Conservation (phyloP, 2,329 filamentous ascomycete genomes). For the Diaporthe ilicicola region DNA sequence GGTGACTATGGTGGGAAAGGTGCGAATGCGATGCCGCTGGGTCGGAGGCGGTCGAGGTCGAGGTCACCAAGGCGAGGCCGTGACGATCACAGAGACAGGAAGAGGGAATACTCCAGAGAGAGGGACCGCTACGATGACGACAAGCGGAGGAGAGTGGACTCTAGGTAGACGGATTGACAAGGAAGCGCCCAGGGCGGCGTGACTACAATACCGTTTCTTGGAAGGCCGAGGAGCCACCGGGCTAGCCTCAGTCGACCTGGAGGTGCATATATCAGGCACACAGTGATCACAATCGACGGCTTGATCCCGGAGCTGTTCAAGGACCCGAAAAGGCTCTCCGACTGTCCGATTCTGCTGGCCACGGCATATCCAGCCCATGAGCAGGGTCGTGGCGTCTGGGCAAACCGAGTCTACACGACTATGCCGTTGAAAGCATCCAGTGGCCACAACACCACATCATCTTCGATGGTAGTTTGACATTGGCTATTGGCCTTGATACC, state of each 20-base stretch:
- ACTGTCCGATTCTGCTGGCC: not conserved
- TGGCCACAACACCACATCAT: not conserved
- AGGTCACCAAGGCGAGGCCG: constrained; percentile 59
- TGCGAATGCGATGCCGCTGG: constrained; percentile 76
- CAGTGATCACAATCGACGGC: not conserved
- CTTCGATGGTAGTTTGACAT: not conserved
- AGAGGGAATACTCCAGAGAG: constrained; percentile 66
- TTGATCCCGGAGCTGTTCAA: not conserved
- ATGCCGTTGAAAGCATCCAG: not conserved
- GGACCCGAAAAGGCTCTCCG: not conserved
- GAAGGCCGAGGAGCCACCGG: not conserved
- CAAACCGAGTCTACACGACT: not conserved
- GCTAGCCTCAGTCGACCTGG: not conserved
- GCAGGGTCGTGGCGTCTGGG: not conserved
- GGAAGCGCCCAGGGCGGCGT: no score
- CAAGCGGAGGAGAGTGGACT: constrained; percentile 67
- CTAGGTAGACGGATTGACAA: constrained; percentile 38
- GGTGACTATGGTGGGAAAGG: constrained; percentile 61
- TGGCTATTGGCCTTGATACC: not conserved
- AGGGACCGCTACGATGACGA: constrained; percentile 62
- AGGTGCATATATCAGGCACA: no score
- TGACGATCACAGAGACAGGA: constrained; percentile 58
- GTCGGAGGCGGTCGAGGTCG: constrained; percentile 61
- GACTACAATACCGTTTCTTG: not conserved
- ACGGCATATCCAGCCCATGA: not conserved